Percentiles rank a stretch among this genome's conserved stretches.
These are phyloP conservation scores for Umbelopsis vinacea DNA, from an alignment of 192 early-diverging fungal genomes.

Conservation along the genomic window DNA sequence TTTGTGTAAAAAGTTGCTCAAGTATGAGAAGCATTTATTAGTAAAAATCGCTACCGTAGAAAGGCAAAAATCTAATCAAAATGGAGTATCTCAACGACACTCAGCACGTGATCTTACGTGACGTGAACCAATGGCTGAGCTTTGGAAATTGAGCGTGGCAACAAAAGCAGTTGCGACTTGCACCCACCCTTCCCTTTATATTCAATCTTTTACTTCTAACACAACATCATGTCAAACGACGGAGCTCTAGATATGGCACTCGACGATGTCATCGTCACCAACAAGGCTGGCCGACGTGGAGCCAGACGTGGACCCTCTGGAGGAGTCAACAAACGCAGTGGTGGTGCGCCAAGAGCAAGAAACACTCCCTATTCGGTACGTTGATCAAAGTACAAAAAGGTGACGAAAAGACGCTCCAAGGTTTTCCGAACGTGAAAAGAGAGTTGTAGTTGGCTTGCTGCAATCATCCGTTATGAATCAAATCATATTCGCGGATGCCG, in stretches of 20 bases:
- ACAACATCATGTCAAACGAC: conserved; percentile 15
- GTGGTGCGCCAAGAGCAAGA: neutral
- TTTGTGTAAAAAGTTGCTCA: too few relatives aligned
- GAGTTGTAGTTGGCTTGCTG: conserved; percentile 14
- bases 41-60: too few relatives aligned
- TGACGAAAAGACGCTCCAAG: conserved; percentile 21
- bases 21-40: too few relatives aligned
- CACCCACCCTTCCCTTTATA: neutral
- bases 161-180: neutral
- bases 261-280: conserved; percentile 28
- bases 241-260: conserved; percentile 37
- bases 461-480: neutral
- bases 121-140: neutral
- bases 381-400: conserved; percentile 27
- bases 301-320: conserved; percentile 21
- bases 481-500: neutral
- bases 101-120: neutral
- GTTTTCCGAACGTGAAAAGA: conserved; percentile 9
- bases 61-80: too few relatives aligned
- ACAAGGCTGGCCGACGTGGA: conserved; percentile 10
- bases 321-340: conserved; percentile 26
- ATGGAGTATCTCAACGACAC: neutral
- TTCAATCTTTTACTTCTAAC: neutral
- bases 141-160: neutral
- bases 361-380: conserved; percentile 36